These are phyloP conservation scores for Syncephalastrum sp. DNA, from an alignment of 371 early-diverging fungal species.

Conservation along the genomic window DNA sequence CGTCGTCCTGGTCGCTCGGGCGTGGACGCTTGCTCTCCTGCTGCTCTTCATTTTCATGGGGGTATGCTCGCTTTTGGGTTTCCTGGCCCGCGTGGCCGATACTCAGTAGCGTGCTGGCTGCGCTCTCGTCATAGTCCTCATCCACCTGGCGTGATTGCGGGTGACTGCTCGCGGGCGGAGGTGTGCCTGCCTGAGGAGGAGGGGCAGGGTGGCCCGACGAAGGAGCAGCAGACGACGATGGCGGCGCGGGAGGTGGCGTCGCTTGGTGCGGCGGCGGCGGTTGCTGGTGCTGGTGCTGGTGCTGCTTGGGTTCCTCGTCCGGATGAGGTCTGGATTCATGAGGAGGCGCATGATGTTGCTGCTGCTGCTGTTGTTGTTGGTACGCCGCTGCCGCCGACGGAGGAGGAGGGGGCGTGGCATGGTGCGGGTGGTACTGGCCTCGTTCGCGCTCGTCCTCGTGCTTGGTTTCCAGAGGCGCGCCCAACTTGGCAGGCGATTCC, in stretches of 20 bases:
- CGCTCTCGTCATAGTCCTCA: constrained; percentile 24
- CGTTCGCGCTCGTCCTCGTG: too few relatives aligned
- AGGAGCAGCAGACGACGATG: constrained; percentile 6
- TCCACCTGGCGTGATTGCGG: constrained; percentile 5
- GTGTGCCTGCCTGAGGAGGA: constrained; percentile 2
- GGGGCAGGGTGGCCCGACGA: background rate
- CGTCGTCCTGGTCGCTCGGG: constrained; percentile 5
- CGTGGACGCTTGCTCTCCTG: constrained; percentile 12
- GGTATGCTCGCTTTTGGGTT: constrained; percentile 13
- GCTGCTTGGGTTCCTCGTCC: background rate
- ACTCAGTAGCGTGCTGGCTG: constrained; percentile 22
- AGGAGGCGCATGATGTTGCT: constrained; percentile 6
- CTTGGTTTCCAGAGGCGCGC: too few relatives aligned
- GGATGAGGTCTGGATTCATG: constrained; percentile 3
- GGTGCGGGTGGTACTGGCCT: too few relatives aligned
- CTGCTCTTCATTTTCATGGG: constrained; percentile 8
- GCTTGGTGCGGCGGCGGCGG: background rate
- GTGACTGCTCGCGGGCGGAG: background rate
- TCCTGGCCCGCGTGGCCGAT: constrained; percentile 15
- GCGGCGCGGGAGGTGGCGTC: constrained; percentile 9
- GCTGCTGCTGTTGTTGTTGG: background rate
- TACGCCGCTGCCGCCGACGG: background rate
- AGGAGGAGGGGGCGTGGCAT: background rate
- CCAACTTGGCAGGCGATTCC: background rate
- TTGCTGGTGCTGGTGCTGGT: constrained; percentile 9